phyloP scores from a whole-genome alignment of 169 alveolate genomes.

The Cryptosporidium canis region DNA sequence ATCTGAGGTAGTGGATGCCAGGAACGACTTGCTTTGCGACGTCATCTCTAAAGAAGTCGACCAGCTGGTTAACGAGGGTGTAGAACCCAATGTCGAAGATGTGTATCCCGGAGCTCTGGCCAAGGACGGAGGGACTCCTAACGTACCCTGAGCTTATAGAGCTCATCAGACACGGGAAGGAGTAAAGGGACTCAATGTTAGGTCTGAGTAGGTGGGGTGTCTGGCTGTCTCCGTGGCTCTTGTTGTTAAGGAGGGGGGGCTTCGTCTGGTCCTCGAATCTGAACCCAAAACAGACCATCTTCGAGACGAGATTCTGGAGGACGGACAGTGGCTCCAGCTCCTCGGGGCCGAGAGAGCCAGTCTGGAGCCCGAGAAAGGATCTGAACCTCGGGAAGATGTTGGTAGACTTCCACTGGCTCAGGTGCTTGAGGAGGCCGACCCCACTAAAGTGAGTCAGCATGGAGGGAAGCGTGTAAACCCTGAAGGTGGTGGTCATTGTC shows the following conservation, averaged over 20 bases:
- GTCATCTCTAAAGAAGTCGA: slow-evolving; percentile 15
- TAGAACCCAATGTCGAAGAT: slow-evolving; percentile 25
- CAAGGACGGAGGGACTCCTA: not conserved
- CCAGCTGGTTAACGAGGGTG: slow-evolving; percentile 16
- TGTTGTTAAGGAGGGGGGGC: not conserved
- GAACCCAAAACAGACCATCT: slow-evolving; percentile 40
- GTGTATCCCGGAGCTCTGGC: not conserved
- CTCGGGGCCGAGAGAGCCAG: not conserved
- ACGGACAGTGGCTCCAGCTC: slow-evolving; percentile 4
- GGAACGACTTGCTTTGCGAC: not conserved
- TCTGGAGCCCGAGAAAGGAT: not conserved
- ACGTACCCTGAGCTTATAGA: slow-evolving; percentile 14
- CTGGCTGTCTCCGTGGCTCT: not conserved
- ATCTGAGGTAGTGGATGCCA: not conserved
- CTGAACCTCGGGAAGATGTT: slow-evolving; percentile 8
- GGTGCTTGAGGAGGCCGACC: not conserved
- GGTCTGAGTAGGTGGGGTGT: not conserved
- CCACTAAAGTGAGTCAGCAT: slow-evolving; percentile 3
- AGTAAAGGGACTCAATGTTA: slow-evolving; percentile 4
- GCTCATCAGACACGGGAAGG: slow-evolving; percentile 15
- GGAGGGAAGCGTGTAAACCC: slow-evolving; percentile 27
- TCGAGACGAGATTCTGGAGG: slow-evolving; percentile 10
- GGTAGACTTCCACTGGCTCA: slow-evolving; percentile 17
- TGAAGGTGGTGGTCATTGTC: slow-evolving; percentile 5
- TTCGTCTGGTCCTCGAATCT: slow-evolving; percentile 2